Base-by-base conservation (phyloP, 352 stramenopile species). In the Phytophthora vignae region DNA sequence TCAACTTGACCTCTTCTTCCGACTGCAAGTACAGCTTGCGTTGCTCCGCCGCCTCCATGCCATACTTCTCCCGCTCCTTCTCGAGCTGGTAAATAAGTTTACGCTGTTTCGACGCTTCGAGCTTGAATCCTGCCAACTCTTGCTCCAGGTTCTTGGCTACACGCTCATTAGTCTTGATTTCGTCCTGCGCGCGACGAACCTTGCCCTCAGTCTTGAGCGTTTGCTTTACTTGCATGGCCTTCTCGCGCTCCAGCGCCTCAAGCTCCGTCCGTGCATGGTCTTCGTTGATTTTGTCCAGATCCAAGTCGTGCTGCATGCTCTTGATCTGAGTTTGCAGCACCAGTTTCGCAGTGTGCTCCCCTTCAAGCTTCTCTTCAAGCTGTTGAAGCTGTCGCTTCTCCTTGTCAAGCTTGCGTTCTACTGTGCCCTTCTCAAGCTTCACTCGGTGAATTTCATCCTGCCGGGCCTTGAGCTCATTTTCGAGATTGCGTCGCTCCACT, bases 51-150 rank as follows among this genome's bases (percentile, higher is more conserved):
- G 87, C 87, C 46, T 96, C 89, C 69, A 93, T 92, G 7, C 93
- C 93, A 70, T 98, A 93, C 72, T 97, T 96, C 71, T 98, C 94
- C 9, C 93, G 89, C 69, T 98, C 94, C 63, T 97, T 96, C 78
- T 98, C 95, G 4, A 98, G 81, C 60, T 97, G 87, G 54, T 96
- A 96, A 22, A 97, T 95, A 21, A 96, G 74, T 71, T 98, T 97
- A 42, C 90, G 82, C 70, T 98, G 90, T 69, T 97, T 98, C 3
- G 83, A 71, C 0, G 90, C 90, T 76, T 98, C 87, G 14, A 84
- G 69, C 74, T 97, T 95, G 72, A 94, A 94, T 17, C 82, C 85
- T 33, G 89, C 88, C 10, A 95, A 76, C 59, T 96, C 88, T 61
- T 94, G 85, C 56, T 95, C 85, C 25, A 95, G 70, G 54, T 94